Evolutionary conservation across 768 basidiomycete species (phyloP).

Genomic region (Tricholoma terreum): DNA sequence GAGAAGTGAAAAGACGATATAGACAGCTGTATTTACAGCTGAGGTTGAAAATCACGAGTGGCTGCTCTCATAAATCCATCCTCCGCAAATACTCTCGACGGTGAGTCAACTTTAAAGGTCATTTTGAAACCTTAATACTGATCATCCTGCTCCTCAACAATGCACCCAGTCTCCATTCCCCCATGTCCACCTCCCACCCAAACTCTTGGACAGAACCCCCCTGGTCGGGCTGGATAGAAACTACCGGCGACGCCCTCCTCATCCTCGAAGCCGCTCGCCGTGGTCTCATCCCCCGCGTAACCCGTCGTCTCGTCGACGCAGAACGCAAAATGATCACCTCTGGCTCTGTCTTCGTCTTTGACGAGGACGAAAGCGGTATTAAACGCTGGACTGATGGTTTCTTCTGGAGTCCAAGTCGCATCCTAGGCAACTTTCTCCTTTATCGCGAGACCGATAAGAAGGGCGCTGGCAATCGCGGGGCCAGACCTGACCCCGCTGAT

Average conservation of each 20-base stretch:
- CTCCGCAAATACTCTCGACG: slow-evolving; percentile 58
- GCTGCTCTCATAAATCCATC: slow-evolving; percentile 44
- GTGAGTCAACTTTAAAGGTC: slow-evolving; percentile 66
- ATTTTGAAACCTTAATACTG: slow-evolving; percentile 61
- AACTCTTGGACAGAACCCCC: slow-evolving; percentile 79
- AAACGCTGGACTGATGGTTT: slow-evolving; percentile 98
- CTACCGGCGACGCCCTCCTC: slow-evolving; percentile 92
- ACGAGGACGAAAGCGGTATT: slow-evolving; percentile 96
- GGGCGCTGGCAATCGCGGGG: slow-evolving; percentile 58
- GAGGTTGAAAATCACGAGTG: slow-evolving; percentile 39
- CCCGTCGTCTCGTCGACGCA: slow-evolving; percentile 85
- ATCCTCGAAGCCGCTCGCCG: slow-evolving; percentile 92
- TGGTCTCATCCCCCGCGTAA: slow-evolving; percentile 89
- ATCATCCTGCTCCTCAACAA: not conserved
- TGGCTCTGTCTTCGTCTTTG: slow-evolving; percentile 95
- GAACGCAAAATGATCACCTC: slow-evolving; percentile 92
- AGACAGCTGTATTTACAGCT: too few relatives aligned
- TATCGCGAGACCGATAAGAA: slow-evolving; percentile 93
- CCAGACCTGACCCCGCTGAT: slow-evolving; percentile 38
- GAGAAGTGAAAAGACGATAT: too few relatives aligned
- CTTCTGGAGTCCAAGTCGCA: slow-evolving; percentile 91
- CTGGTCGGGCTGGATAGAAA: slow-evolving; percentile 93
- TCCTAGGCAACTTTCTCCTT: slow-evolving; percentile 91
- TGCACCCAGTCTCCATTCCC: not conserved
- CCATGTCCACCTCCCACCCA: slow-evolving; percentile 40